These are phyloP conservation scores for Arthrocladium fulminans DNA, from an alignment of 2,329 filamentous ascomycete genomes.

Conservation along the genomic window DNA sequence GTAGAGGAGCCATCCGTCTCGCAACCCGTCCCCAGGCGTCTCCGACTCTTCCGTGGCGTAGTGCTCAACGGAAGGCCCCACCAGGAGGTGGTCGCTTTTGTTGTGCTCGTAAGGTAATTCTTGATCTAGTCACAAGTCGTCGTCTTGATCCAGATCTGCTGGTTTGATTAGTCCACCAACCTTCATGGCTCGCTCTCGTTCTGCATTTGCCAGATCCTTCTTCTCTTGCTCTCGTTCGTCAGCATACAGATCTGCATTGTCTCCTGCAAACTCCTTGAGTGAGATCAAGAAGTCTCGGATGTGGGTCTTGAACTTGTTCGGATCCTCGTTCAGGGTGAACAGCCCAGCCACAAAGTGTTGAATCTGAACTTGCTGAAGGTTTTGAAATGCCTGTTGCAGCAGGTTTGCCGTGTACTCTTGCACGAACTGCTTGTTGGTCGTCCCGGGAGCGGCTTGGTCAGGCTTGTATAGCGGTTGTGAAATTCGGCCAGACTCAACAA, in stretches of 20 bases:
- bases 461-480: slow-evolving; percentile 80
- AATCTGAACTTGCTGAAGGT: slow-evolving; percentile 84
- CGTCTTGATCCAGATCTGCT: slow-evolving; percentile 82
- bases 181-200: slow-evolving; percentile 86
- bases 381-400: slow-evolving; percentile 82
- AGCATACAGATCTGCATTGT: slow-evolving; percentile 86
- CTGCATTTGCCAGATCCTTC: slow-evolving; percentile 72
- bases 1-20: slow-evolving; percentile 21
- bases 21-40: slow-evolving; percentile 10
- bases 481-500: slow-evolving; percentile 83
- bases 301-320: slow-evolving; percentile 91
- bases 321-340: slow-evolving; percentile 78
- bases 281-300: slow-evolving; percentile 95
- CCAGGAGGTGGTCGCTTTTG: slow-evolving; percentile 4
- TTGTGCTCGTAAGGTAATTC: slow-evolving; percentile 56
- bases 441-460: slow-evolving; percentile 74
- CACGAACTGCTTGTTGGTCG: slow-evolving; percentile 83
- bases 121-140: slow-evolving; percentile 70
- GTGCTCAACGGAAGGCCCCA: slow-evolving; percentile 20
- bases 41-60: slow-evolving; percentile 16
- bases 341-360: slow-evolving; percentile 80
- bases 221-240: slow-evolving; percentile 93
- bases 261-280: slow-evolving; percentile 90
- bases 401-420: slow-evolving; percentile 77
- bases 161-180: slow-evolving; percentile 94